These are phyloP conservation scores for Rosa lucieae DNA, from an alignment of 306 rosid species.

Conservation along the genomic window DNA sequence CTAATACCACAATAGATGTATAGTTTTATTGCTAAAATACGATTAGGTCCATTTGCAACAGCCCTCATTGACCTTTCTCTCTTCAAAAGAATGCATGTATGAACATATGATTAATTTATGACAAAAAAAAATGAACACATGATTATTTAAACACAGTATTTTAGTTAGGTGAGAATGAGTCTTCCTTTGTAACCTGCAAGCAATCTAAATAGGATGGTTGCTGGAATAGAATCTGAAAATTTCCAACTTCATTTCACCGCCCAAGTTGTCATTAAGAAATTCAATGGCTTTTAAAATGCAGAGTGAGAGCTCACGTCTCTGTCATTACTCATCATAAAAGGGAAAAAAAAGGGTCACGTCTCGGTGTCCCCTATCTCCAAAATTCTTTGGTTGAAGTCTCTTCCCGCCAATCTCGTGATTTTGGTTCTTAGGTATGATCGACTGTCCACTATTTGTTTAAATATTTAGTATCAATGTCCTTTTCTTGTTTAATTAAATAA, in stretches of 20 bases:
- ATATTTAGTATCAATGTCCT: too few species aligned
- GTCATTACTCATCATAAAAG: not conserved
- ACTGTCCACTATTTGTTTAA: not conserved
- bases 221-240: not conserved
- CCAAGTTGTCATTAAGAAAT: not conserved
- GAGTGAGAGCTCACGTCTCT: not conserved
- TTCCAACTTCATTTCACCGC: not conserved
- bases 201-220: not conserved
- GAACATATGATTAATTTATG: not conserved
- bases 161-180: slow-evolving; percentile 30
- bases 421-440: not conserved
- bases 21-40: not conserved
- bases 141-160: not conserved
- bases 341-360: not conserved
- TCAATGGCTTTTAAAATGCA: not conserved
- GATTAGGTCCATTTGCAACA: slow-evolving; percentile 20
- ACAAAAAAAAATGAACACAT: not conserved
- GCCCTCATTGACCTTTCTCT: slow-evolving; percentile 13
- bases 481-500: too few species aligned
- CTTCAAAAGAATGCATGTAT: slow-evolving; percentile 15
- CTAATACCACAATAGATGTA: not conserved
- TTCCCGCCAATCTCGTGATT: slow-evolving; percentile 24
- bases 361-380: not conserved
- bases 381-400: not conserved
- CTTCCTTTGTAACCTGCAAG: not conserved